A percentile compares a stretch with the other conserved stretches of the same genome.
Conservation (phyloP, 345 rosid species). For the Rhodamnia rubescens region DNA sequence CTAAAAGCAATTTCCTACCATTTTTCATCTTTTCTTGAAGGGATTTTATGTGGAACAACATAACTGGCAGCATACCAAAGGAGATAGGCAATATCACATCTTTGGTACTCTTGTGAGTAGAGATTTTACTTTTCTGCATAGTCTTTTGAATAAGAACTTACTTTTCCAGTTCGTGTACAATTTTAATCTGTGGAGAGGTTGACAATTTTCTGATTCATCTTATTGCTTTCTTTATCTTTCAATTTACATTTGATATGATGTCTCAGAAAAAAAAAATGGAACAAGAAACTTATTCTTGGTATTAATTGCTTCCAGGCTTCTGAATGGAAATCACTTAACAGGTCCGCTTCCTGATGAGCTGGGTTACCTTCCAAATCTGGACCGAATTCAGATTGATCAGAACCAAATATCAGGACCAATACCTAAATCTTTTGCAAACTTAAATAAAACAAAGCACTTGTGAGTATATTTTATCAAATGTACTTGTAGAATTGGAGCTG, state of each 20-base stretch:
- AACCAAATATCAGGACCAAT: conserved; percentile 73
- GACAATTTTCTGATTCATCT: background rate
- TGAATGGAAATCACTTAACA: conserved; percentile 76
- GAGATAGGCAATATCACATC: conserved; percentile 79
- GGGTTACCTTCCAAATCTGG: conserved; percentile 73
- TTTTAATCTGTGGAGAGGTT: background rate
- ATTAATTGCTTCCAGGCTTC: conserved; percentile 42
- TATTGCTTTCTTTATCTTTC: background rate
- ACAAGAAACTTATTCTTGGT: background rate
- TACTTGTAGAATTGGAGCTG: background rate
- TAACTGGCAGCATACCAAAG: conserved; percentile 76
- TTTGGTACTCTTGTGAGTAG: conserved; percentile 71
- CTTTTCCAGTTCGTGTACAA: background rate
- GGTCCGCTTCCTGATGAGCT: conserved; percentile 85
- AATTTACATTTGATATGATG: background rate
- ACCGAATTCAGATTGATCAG: conserved; percentile 93
- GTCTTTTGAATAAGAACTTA: background rate
- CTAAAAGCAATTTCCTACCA: background rate
- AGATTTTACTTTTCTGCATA: background rate
- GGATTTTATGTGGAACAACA: conserved; percentile 94
- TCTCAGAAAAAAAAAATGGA: no score
- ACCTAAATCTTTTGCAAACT: conserved; percentile 71
- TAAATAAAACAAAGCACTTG: conserved; percentile 86
- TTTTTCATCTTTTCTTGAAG: conserved; percentile 23
- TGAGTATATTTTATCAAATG: conserved; percentile 32